Conservation (phyloP, 148 eudicot genomes). For the Rhododendron griersonianum region DNA sequence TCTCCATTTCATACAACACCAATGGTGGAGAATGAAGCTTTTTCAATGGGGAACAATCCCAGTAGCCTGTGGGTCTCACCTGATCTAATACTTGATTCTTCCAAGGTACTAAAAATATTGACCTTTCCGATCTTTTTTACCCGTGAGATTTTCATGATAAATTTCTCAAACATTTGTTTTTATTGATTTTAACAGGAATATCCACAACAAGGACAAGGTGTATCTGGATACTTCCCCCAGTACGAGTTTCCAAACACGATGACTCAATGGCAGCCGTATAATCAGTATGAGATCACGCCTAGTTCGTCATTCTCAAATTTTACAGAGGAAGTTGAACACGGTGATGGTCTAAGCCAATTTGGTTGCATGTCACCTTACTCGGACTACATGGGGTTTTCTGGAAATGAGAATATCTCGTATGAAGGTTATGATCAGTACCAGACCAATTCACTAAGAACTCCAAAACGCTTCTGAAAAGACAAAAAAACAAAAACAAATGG, state of each 20-base stretch:
- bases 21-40: conserved; percentile 38
- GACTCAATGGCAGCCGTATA: conserved; percentile 41
- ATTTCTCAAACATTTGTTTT: not conserved
- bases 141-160: not conserved
- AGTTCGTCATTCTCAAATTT: conserved; percentile 75
- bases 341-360: conserved; percentile 44
- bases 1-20: conserved; percentile 47
- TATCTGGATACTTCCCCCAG: conserved; percentile 33
- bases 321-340: conserved; percentile 48
- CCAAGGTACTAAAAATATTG: conserved; percentile 41
- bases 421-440: conserved; percentile 35
- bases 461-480: conserved; percentile 32
- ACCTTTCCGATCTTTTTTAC: not conserved
- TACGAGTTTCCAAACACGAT: conserved; percentile 34
- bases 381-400: conserved; percentile 45
- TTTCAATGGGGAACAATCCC: conserved; percentile 38
- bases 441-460: conserved; percentile 31
- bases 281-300: conserved; percentile 47
- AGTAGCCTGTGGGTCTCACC: conserved; percentile 56
- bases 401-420: conserved; percentile 35
- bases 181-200: conserved; percentile 43
- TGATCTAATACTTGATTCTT: conserved; percentile 70
- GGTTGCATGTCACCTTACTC: conserved; percentile 49
- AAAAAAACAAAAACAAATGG: not conserved
- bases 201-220: conserved; percentile 39